A percentile compares a stretch with the other conserved stretches of the same genome.
phyloP scores from a whole-genome alignment of 176 grass and related monocot species.

The Ampelocalamus luodianensis region DNA sequence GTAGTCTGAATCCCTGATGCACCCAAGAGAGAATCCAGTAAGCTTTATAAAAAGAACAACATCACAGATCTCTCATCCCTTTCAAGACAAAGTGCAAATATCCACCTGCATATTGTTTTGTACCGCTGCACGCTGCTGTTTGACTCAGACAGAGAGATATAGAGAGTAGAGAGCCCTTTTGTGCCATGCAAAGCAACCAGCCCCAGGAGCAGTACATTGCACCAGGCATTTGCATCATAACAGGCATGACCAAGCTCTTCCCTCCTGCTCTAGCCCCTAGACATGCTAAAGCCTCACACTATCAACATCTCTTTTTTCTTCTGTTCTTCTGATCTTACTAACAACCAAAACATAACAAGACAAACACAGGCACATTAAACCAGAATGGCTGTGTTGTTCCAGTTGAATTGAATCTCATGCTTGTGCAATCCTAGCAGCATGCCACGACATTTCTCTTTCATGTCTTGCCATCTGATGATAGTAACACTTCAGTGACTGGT shows the following conservation, averaged over 20 bases:
- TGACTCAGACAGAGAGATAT: constrained; percentile 57
- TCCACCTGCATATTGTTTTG: constrained; percentile 55
- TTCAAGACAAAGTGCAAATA: constrained; percentile 59
- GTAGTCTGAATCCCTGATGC: constrained; percentile 48
- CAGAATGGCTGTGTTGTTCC: too few species aligned
- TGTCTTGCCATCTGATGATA: too few species aligned
- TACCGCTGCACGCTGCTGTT: constrained; percentile 51
- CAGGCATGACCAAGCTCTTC: constrained; percentile 48
- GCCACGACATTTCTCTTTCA: too few species aligned
- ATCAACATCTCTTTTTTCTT: constrained; percentile 3
- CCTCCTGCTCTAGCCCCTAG: constrained; percentile 45
- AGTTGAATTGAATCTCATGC: too few species aligned
- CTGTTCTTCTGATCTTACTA: constrained; percentile 14
- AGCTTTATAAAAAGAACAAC: constrained; percentile 70
- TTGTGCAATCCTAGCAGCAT: too few species aligned
- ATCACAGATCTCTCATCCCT: constrained; percentile 51
- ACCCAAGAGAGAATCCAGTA: constrained; percentile 53
- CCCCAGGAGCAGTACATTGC: constrained; percentile 52
- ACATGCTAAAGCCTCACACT: constrained; percentile 41
- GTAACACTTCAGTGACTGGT: too few species aligned
- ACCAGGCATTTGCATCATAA: constrained; percentile 58
- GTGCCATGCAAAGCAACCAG: constrained; percentile 63
- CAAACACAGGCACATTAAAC: neutral
- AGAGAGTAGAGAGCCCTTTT: constrained; percentile 40
- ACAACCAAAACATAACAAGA: neutral